Conservation (phyloP, 306 rosid species). For the Inga laurina region DNA sequence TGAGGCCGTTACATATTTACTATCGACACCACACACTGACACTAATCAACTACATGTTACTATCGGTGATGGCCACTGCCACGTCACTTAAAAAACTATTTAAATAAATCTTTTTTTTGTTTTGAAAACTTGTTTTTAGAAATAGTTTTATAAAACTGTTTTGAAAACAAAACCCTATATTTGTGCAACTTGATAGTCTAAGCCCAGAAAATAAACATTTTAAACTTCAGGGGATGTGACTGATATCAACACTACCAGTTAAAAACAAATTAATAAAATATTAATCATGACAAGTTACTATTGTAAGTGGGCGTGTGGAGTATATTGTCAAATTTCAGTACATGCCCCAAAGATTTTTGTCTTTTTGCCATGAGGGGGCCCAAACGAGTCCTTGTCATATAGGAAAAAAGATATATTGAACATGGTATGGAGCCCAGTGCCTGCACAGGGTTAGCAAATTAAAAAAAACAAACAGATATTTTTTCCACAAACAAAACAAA, state of each 20-base stretch:
- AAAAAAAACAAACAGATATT: neutral
- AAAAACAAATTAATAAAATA: neutral
- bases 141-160: no score
- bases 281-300: no score
- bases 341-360: neutral
- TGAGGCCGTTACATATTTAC: no score
- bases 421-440: slow-evolving; percentile 16
- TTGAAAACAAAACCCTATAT: no score
- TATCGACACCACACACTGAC: no score
- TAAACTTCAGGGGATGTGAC: neutral
- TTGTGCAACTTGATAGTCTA: no score
- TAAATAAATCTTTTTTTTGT: no score
- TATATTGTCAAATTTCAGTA: neutral
- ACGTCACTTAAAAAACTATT: no score
- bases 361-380: neutral
- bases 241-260: neutral
- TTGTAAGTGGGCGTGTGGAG: neutral
- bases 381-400: neutral
- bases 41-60: no score
- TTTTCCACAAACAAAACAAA: slow-evolving; percentile 5
- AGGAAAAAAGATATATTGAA: neutral
- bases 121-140: no score
- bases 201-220: no score
- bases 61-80: no score
- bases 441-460: neutral